These are phyloP conservation scores for Pseudogymnoascus sp. DNA, from an alignment of 2,329 filamentous ascomycete genomes.

Conservation along the genomic window DNA sequence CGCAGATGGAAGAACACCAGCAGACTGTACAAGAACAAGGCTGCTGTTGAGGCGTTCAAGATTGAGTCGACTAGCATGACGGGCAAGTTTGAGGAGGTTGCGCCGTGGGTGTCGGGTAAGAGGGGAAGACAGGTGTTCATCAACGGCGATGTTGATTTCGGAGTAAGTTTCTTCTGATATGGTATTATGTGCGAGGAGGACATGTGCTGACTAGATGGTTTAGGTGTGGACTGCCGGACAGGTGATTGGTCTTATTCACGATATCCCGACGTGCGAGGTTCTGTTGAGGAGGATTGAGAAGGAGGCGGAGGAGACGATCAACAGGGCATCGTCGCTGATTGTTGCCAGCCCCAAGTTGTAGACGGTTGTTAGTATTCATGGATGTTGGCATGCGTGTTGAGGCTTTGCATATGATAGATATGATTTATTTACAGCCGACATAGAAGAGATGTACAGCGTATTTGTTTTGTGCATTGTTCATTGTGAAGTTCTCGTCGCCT, in stretches of 20 bases:
- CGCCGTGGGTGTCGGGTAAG: slow-evolving; percentile 80
- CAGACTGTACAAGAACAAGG: slow-evolving; percentile 82
- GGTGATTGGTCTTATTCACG: slow-evolving; percentile 81
- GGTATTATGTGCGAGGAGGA: not conserved
- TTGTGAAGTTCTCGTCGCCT: not conserved
- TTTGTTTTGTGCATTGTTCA: not conserved
- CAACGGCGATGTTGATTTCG: slow-evolving; percentile 83
- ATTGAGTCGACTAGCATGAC: slow-evolving; percentile 74
- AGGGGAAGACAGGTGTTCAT: slow-evolving; percentile 84
- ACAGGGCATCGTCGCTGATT: slow-evolving; percentile 48
- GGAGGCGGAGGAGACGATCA: slow-evolving; percentile 61
- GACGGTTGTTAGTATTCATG: not conserved
- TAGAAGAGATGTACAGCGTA: not conserved
- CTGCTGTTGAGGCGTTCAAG: slow-evolving; percentile 69
- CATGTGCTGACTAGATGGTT: slow-evolving; percentile 13
- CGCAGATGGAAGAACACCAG: slow-evolving; percentile 89
- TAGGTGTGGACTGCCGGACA: slow-evolving; percentile 96
- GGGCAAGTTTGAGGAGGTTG: slow-evolving; percentile 84
- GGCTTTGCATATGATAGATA: not conserved
- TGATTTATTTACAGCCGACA: slow-evolving; percentile 4
- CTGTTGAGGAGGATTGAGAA: slow-evolving; percentile 66
- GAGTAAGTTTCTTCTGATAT: slow-evolving; percentile 49
- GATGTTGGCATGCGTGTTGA: not conserved
- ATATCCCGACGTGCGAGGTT: slow-evolving; percentile 66
- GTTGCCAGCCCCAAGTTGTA: slow-evolving; percentile 50